These are phyloP conservation scores for Tetradesmus obliquus DNA, from an alignment of 139 green algal genomes.

Conservation along the genomic window DNA sequence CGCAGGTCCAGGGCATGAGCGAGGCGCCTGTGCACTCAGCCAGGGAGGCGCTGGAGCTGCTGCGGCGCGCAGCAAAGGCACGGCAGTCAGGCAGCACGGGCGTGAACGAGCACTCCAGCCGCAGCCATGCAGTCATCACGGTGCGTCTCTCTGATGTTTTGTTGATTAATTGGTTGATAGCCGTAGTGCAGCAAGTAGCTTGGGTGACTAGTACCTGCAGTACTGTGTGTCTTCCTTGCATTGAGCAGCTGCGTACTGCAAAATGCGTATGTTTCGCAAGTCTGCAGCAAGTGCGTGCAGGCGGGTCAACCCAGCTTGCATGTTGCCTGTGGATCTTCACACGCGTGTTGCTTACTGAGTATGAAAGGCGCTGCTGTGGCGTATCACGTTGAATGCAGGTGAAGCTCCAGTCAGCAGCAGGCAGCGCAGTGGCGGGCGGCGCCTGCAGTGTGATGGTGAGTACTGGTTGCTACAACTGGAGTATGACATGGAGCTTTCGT, in stretches of 20 bases:
- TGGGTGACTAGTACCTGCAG: not conserved
- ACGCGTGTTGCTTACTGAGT: not conserved
- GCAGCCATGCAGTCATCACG: slow-evolving; percentile 85
- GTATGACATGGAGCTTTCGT: not conserved
- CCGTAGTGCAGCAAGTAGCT: not conserved
- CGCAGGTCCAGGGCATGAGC: not conserved
- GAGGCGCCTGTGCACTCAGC: slow-evolving; percentile 26
- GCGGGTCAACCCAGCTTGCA: not conserved
- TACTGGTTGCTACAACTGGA: not conserved
- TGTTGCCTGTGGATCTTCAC: not conserved
- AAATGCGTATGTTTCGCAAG: not conserved
- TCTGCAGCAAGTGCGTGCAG: not conserved
- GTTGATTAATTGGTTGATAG: not conserved
- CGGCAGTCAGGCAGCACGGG: slow-evolving; percentile 73
- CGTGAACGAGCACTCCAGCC: slow-evolving; percentile 77
- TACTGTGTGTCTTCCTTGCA: not conserved
- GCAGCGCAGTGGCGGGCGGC: not conserved
- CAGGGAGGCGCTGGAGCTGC: slow-evolving; percentile 61
- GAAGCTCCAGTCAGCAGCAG: not conserved
- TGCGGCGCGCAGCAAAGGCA: slow-evolving; percentile 52
- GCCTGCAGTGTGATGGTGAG: not conserved
- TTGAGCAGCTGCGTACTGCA: not conserved
- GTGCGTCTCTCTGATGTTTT: slow-evolving; percentile 44
- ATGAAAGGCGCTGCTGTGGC: not conserved
- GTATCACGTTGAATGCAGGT: not conserved